phyloP scores from a whole-genome alignment of 1,284 basidiomycete genomes.

The Irpex sp. region DNA sequence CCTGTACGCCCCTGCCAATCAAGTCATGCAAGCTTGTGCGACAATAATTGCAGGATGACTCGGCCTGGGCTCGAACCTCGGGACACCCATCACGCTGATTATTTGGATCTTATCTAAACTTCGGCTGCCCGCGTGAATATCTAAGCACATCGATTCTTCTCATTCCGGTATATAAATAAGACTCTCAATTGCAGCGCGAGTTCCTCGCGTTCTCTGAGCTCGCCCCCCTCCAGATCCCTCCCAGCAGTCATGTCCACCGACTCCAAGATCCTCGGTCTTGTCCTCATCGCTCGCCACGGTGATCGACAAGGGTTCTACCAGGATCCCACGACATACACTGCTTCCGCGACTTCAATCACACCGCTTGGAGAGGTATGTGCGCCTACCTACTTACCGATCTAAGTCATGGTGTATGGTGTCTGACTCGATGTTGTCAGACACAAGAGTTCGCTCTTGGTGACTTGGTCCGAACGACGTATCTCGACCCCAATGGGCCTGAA shows the following conservation, averaged over 20 bases:
- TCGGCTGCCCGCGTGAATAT: background rate
- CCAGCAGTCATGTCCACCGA: background rate
- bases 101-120: background rate
- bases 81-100: background rate
- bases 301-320: slow-evolving; percentile 37
- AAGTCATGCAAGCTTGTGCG: background rate
- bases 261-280: slow-evolving; percentile 28
- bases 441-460: slow-evolving; percentile 37
- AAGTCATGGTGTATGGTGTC: background rate
- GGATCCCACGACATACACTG: slow-evolving; percentile 30
- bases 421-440: slow-evolving; percentile 11
- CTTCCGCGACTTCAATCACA: slow-evolving; percentile 35
- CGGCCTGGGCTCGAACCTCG: too few relatives aligned
- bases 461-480: slow-evolving; percentile 33
- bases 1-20: background rate
- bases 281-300: slow-evolving; percentile 41
- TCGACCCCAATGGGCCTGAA: slow-evolving; percentile 22
- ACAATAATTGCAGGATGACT: background rate
- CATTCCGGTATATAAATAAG: background rate
- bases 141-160: background rate
- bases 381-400: background rate
- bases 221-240: background rate
- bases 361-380: slow-evolving; percentile 30
- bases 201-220: background rate
- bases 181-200: background rate